A percentile compares a stretch with the other conserved stretches of the same genome.
Evolutionary conservation across 331 rosid genomes (phyloP).

Genomic region (Ulmus americana): DNA sequence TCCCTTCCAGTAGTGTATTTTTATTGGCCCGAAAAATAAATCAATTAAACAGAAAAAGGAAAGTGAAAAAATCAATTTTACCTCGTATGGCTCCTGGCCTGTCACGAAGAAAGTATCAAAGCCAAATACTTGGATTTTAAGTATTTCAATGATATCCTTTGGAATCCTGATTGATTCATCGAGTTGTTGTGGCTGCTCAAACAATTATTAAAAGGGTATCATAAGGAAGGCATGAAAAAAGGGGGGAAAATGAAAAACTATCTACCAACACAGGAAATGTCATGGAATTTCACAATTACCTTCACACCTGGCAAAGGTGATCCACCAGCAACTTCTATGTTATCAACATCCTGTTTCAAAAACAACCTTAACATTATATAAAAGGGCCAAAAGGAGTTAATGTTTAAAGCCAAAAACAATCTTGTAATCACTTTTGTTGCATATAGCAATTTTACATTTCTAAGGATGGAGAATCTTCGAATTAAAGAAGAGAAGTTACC

Average conservation of each 20-base stretch:
- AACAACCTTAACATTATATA: constrained; percentile 28
- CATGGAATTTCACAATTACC: constrained; percentile 47
- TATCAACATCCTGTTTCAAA: constrained; percentile 54
- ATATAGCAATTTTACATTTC: constrained; percentile 3
- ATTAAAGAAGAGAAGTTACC: constrained; percentile 35
- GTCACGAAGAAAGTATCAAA: constrained; percentile 95
- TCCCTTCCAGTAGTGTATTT: background rate
- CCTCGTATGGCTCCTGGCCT: constrained; percentile 95
- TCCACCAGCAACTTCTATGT: constrained; percentile 72
- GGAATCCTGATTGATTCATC: constrained; percentile 71
- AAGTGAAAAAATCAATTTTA: constrained; percentile 25
- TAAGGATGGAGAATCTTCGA: background rate
- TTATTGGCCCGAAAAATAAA: background rate
- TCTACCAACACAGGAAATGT: background rate
- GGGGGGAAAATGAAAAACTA: constrained; percentile 17
- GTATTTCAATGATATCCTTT: constrained; percentile 72
- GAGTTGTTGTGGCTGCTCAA: constrained; percentile 67
- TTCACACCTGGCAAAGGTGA: constrained; percentile 99
- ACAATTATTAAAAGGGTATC: constrained; percentile 20
- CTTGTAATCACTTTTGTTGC: no score
- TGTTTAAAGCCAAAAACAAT: constrained; percentile 4
- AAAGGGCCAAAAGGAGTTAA: constrained; percentile 21
- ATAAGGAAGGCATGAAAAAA: constrained; percentile 20
- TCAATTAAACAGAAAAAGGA: background rate
- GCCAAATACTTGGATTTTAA: constrained; percentile 86